Evolutionary conservation across 2,329 filamentous ascomycete species (phyloP), one percentile per base, ranked within the genome.

Genomic region (Phialophora macrospora): DNA sequence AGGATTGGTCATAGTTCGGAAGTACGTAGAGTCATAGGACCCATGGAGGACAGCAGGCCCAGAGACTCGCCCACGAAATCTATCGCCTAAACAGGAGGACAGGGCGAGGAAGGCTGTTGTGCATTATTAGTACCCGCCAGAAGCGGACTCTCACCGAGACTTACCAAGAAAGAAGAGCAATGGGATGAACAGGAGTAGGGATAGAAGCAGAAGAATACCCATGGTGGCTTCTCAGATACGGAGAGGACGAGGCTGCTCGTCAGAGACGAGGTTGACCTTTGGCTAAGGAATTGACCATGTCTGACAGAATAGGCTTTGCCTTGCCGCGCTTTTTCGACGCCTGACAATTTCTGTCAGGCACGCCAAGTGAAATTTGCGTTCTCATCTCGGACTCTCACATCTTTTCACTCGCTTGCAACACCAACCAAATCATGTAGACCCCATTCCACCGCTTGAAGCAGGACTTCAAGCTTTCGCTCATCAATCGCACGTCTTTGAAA

Each of bases 11-110:
- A 88, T 83, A 14, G 81, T 82, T 51, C 83, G 80, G 49, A 85
- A 82, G 70, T 87, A 87, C 68, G 81, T 81, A 57, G 82, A 78
- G 48, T 84, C 85, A 70, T 85, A 88, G 2, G 81, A 80, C 55
- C 78, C 77, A 55, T 80, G 70, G 38, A 79, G 77, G 56, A 80
- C 76, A 61, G 77, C 79, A 60, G 78, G 78, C 60, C 82, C 79
- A 32, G 77, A 79, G 57, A 80, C 76, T 62, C 79, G 80, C 48
- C 81, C 79, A 56, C 83, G 82, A 68, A 86, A 79, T 38, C 79
- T 77, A 68, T 84, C 81, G 26, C 84, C 84, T 49, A 86, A 75
- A 68, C 83, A 87, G 8, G 83, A 85, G 2, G 84, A 86, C 44
- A 86, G 74, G 46, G 80, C 82, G 51, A 87, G 80, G 71, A 82